Evolutionary conservation across 441 rosid genomes (phyloP), one percentile per base, ranked within the genome.

Genomic region (Pelargonium myrrhifolium): DNA sequence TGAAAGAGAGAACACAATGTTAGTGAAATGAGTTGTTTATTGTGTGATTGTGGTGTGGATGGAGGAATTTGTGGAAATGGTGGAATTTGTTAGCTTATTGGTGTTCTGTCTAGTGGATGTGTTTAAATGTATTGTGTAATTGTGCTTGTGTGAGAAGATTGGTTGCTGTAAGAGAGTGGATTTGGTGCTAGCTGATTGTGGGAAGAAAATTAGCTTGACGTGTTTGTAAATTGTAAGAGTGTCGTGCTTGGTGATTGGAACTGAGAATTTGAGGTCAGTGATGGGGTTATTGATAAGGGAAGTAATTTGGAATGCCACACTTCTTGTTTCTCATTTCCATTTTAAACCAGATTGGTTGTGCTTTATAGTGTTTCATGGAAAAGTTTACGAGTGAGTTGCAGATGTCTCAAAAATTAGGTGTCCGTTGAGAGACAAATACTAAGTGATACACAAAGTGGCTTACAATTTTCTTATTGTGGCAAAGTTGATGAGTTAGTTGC

Each of bases 181-280:
- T 53, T 53, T 53, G 17, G 22, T 53, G 8, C 59, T 53, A 53
- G 59, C 59, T 53, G 59, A 53, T 1, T 55, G 60, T 18, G 60
- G 8, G 60, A 55, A 55, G 60, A 17, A 8, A 9, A 56, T 20
- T 11, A 18, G 9, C 26, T 8, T 1, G 28, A 9, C 20, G 61
- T 56, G 20, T 56, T 56, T 20, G 61, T 18, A 56, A 18, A 22
- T 3, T 53, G 15, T 18, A 5, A 10, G 2, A 1, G 61, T 3
- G 61, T 18, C 20, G 20, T 9, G 26, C 21, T 18, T 56, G 61
- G 28, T 56, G 24, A 56, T 56, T 56, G 24, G 28, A 56, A 24
- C 10, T 56, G 2, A 56, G 9, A 56, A 9, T 56, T 4, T 12
- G 20, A 7, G 14, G 26, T 56, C 18, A n/a, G 12, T 15, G 5